Percentiles rank a stretch among this genome's conserved stretches.
These are phyloP conservation scores for Oemleria cerasiformis DNA, from an alignment of 306 rosid genomes.

Conservation along the genomic window DNA sequence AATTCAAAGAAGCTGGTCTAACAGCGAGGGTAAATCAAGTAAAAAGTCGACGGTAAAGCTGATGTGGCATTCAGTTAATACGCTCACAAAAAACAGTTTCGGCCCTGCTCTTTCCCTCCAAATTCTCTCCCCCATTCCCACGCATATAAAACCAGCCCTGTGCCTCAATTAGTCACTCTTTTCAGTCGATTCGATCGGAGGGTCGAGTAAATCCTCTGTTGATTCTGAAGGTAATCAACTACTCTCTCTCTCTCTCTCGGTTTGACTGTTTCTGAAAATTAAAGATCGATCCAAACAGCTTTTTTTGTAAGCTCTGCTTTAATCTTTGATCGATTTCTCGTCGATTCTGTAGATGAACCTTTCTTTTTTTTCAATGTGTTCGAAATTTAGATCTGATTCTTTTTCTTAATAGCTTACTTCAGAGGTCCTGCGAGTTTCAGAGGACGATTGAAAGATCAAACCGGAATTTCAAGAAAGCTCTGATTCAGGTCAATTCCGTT, in stretches of 20 bases:
- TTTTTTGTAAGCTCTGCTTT: background rate
- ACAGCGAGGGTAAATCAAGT: background rate
- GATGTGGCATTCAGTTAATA: slow-evolving; percentile 27
- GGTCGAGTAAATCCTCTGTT: background rate
- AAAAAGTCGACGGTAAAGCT: background rate
- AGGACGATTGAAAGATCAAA: background rate
- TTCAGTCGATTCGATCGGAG: background rate
- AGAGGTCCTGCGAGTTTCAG: background rate
- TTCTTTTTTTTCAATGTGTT: background rate
- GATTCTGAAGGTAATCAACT: background rate
- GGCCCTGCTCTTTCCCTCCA: slow-evolving; percentile 26
- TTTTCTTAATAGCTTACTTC: background rate
- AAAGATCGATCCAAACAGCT: slow-evolving; percentile 1
- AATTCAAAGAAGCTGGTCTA: background rate
- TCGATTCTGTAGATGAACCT: background rate
- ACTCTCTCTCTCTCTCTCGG: background rate
- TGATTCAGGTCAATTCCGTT: background rate
- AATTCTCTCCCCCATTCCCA: slow-evolving; percentile 14
- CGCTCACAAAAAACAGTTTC: slow-evolving; percentile 17
- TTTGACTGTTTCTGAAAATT: background rate
- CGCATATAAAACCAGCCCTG: slow-evolving; percentile 7
- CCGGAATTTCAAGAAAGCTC: background rate
- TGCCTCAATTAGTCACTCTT: slow-evolving; percentile 27
- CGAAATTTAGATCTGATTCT: background rate
- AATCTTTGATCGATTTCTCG: background rate